A percentile compares a stretch with the other conserved stretches of the same genome.
phyloP scores from a whole-genome alignment of 345 rosid species.

The Brassica nigra region DNA sequence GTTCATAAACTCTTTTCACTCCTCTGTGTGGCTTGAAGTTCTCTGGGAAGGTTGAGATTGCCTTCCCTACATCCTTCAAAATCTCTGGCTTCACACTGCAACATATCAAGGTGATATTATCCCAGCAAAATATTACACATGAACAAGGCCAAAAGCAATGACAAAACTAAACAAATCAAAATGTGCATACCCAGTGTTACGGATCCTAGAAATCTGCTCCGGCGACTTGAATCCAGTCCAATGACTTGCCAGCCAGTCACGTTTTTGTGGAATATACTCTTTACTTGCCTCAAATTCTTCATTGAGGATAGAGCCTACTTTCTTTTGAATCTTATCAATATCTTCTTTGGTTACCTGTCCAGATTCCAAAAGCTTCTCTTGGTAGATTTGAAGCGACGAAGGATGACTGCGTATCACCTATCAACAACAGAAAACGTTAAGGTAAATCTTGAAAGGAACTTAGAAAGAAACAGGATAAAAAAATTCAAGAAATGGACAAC shows the following conservation, averaged over 20 bases:
- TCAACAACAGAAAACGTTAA: not conserved
- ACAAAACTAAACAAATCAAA: constrained; percentile 10
- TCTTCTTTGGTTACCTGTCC: constrained; percentile 64
- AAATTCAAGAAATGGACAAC: not conserved
- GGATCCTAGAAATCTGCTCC: constrained; percentile 65
- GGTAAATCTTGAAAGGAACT: not conserved
- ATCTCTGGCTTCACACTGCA: constrained; percentile 74
- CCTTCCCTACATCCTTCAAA: constrained; percentile 69
- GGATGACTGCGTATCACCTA: constrained; percentile 71
- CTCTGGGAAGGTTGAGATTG: constrained; percentile 66
- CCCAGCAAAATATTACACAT: not conserved
- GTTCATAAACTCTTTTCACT: constrained; percentile 76
- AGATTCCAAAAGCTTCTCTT: constrained; percentile 58
- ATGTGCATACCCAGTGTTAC: constrained; percentile 66
- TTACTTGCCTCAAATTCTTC: constrained; percentile 72
- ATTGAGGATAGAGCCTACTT: constrained; percentile 61
- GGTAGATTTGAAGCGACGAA: constrained; percentile 62
- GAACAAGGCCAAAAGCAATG: not conserved
- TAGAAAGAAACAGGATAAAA: not conserved
- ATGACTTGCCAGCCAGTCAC: constrained; percentile 80
- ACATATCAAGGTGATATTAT: constrained; percentile 13
- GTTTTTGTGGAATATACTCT: constrained; percentile 61
- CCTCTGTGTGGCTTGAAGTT: constrained; percentile 72
- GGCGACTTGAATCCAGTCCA: constrained; percentile 87
- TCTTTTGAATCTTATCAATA: constrained; percentile 59